phyloP scores from a whole-genome alignment of 805 yeast genomes.

The Nakazawaea ambrosiae region DNA sequence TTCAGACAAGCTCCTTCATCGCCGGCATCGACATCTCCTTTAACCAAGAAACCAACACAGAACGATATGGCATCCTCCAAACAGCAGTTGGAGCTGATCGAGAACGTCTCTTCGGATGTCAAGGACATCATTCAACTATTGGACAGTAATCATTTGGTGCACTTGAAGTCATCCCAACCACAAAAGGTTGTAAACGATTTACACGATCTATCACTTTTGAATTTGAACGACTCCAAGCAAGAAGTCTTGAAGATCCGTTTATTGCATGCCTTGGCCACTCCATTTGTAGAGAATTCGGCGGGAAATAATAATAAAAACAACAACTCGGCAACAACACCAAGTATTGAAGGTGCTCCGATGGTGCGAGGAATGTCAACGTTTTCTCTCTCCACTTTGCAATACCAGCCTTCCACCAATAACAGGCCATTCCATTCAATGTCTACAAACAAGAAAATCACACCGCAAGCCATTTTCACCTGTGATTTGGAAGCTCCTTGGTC shows the following conservation, averaged over 20 bases:
- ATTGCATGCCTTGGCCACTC: slow-evolving; percentile 60
- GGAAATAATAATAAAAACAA: slow-evolving; percentile 19
- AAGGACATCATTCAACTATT: slow-evolving; percentile 42
- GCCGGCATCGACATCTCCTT: background rate
- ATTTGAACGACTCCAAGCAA: slow-evolving; percentile 30
- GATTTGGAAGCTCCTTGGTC: slow-evolving; percentile 69
- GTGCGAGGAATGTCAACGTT: slow-evolving; percentile 19
- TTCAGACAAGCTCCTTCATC: slow-evolving; percentile 15
- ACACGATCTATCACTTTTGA: slow-evolving; percentile 48
- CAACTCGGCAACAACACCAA: background rate
- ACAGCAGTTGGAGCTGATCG: slow-evolving; percentile 7
- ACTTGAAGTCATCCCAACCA: slow-evolving; percentile 21
- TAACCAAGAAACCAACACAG: background rate
- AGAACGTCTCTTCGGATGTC: slow-evolving; percentile 27
- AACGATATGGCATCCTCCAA: slow-evolving; percentile 1
- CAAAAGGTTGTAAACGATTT: slow-evolving; percentile 43
- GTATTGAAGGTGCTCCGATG: slow-evolving; percentile 12
- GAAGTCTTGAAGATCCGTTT: slow-evolving; percentile 37
- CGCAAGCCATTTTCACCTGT: slow-evolving; percentile 84
- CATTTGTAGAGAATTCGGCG: slow-evolving; percentile 45
- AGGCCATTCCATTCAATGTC: slow-evolving; percentile 49
- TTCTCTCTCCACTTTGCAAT: slow-evolving; percentile 7
- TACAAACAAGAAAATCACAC: slow-evolving; percentile 60
- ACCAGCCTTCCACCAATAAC: slow-evolving; percentile 13
- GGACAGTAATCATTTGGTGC: slow-evolving; percentile 25